phyloP scores from a whole-genome alignment of 768 basidiomycete species.

The Termitomyces heimii region DNA sequence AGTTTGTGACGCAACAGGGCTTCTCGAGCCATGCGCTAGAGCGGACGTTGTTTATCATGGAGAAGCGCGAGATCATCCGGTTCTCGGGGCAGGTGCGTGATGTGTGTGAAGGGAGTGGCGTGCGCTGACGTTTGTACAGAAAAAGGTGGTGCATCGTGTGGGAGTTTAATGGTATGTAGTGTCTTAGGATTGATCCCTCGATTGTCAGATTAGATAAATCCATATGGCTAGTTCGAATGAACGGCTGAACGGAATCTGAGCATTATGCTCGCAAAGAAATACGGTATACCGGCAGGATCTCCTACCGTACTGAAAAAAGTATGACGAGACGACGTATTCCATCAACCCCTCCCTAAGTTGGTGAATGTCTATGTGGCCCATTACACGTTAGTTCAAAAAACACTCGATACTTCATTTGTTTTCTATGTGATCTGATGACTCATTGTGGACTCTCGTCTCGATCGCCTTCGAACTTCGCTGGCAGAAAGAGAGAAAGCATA shows the following conservation, averaged over 20 bases:
- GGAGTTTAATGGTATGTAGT: no score
- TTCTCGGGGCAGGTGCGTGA: slow-evolving; percentile 67
- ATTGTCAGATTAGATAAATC: slow-evolving; percentile 12
- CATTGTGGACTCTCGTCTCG: slow-evolving; percentile 51
- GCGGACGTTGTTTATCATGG: slow-evolving; percentile 83
- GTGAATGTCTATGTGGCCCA: slow-evolving; percentile 52
- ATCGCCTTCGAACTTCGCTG: slow-evolving; percentile 27
- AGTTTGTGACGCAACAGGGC: slow-evolving; percentile 91
- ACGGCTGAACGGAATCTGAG: background rate
- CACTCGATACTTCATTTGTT: slow-evolving; percentile 64
- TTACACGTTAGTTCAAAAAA: slow-evolving; percentile 66
- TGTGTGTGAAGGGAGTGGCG: background rate
- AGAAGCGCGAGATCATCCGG: slow-evolving; percentile 92
- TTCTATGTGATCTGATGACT: slow-evolving; percentile 63
- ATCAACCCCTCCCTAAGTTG: slow-evolving; percentile 37
- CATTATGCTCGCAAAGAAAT: no score
- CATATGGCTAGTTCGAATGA: background rate
- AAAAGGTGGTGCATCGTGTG: slow-evolving; percentile 36
- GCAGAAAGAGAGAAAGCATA: slow-evolving; percentile 33
- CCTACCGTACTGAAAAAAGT: slow-evolving; percentile 11
- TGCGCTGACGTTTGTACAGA: slow-evolving; percentile 20
- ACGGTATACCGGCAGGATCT: background rate
- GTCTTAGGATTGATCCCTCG: background rate
- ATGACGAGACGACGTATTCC: slow-evolving; percentile 25
- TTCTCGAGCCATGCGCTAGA: slow-evolving; percentile 90